Percentiles rank a stretch among this genome's conserved stretches.
Conservation (phyloP, 345 rosid species). For the Aegle marmelos region DNA sequence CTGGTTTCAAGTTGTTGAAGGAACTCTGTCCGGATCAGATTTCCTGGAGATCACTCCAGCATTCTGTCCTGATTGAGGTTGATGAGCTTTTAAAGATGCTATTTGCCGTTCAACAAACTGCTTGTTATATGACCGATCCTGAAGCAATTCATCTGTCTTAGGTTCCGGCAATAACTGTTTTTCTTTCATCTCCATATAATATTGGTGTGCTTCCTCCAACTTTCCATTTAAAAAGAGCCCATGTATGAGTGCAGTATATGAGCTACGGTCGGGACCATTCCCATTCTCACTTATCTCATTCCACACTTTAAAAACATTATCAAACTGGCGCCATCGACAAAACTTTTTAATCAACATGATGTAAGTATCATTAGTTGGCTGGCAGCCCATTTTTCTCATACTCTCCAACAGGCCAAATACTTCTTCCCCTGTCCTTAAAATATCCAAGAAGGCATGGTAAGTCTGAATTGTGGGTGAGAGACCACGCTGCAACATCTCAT, state of each 20-base stretch:
- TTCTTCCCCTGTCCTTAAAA: constrained; percentile 59
- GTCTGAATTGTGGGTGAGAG: constrained; percentile 59
- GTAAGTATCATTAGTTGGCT: constrained; percentile 67
- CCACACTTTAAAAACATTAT: constrained; percentile 68
- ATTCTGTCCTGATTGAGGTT: constrained; percentile 19
- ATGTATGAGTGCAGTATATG: constrained; percentile 82
- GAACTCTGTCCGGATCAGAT: constrained; percentile 36
- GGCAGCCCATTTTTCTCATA: constrained; percentile 71
- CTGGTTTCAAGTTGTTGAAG: constrained; percentile 60
- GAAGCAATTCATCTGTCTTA: constrained; percentile 65
- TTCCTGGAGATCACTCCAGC: constrained; percentile 25
- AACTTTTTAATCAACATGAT: constrained; percentile 86
- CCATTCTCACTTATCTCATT: constrained; percentile 66
- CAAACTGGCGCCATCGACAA: constrained; percentile 81
- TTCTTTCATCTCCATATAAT: constrained; percentile 74
- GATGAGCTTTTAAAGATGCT: constrained; percentile 25
- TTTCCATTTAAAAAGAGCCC: constrained; percentile 83
- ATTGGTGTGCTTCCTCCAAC: constrained; percentile 70
- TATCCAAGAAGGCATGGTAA: constrained; percentile 75
- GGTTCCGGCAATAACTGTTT: constrained; percentile 65
- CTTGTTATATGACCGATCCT: constrained; percentile 61
- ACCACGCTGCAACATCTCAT: constrained; percentile 63
- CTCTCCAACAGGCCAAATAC: constrained; percentile 69
- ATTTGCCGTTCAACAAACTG: constrained; percentile 37
- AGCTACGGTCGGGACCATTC: constrained; percentile 70